These are phyloP conservation scores for Plectranthus barbatus DNA, from an alignment of 257 asterid species.

Conservation along the genomic window DNA sequence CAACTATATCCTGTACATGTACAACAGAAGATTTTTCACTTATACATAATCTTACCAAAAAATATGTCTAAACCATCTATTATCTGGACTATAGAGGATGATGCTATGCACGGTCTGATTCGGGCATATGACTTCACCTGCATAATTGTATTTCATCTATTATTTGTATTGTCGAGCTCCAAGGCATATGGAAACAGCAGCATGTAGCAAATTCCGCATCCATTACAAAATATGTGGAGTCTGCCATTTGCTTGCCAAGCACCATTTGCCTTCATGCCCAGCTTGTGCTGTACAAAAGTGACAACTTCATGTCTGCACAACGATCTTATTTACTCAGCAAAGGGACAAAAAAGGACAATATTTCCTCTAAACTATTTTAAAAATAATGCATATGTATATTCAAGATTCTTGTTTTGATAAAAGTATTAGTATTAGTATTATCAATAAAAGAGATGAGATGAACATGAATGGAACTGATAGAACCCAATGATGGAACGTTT, in stretches of 20 bases:
- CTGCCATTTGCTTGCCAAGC: too few species aligned
- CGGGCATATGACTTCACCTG: not conserved
- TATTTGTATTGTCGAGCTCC: not conserved
- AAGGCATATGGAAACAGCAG: not conserved
- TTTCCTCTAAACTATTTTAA: not conserved
- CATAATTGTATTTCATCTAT: not conserved
- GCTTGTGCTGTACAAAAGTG: not conserved
- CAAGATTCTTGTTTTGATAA: not conserved
- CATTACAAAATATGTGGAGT: not conserved
- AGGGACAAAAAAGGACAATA: not conserved
- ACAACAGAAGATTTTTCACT: conserved; percentile 6
- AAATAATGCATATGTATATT: not conserved
- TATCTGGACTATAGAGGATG: not conserved
- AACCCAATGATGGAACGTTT: too few species aligned
- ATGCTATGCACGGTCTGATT: too few species aligned
- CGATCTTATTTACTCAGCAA: not conserved
- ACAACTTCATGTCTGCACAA: conserved; percentile 14
- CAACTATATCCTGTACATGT: conserved; percentile 10
- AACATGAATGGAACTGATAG: too few species aligned
- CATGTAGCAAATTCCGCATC: not conserved
- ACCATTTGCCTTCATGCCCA: not conserved
- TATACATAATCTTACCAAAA: not conserved
- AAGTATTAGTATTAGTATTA: too few species aligned
- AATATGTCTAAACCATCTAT: not conserved
- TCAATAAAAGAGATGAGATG: too few species aligned